phyloP scores from a whole-genome alignment of 2,329 filamentous ascomycete species.

The Ascochyta lentis region DNA sequence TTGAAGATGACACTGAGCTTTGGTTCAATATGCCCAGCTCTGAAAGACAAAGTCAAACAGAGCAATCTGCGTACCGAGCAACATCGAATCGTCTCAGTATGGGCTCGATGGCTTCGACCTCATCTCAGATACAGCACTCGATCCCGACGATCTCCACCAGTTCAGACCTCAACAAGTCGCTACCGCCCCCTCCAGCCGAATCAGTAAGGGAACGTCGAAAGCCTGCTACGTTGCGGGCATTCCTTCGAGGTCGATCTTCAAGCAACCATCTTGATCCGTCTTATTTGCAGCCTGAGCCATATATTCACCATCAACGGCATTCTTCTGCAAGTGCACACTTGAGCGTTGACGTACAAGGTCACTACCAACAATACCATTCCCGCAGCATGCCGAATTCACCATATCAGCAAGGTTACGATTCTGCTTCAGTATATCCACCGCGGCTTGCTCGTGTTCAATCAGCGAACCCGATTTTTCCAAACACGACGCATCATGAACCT shows the following conservation, averaged over 20 bases:
- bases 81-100: conserved; percentile 33
- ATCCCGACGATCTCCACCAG: conserved; percentile 32
- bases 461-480: conserved; percentile 27
- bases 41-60: conserved; percentile 18
- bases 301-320: conserved; percentile 25
- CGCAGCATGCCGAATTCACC: conserved; percentile 48
- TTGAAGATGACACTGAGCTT: conserved; percentile 34
- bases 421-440: conserved; percentile 16
- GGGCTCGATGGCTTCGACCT: conserved; percentile 21
- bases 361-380: conserved; percentile 33
- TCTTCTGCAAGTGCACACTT: conserved; percentile 29
- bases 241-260: conserved; percentile 37
- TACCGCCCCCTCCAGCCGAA: conserved; percentile 36
- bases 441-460: conserved; percentile 31
- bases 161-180: conserved; percentile 37
- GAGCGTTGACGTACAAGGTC: conserved; percentile 29
- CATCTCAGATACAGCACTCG: conserved; percentile 12
- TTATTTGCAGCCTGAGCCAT: conserved; percentile 4
- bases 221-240: conserved; percentile 32
- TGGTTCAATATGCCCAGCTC: conserved; percentile 41
- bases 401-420: conserved; percentile 23
- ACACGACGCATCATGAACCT: conserved; percentile 23
- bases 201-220: conserved; percentile 34
- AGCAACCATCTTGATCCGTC: conserved; percentile 25
- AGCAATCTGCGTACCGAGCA: conserved; percentile 39